Conservation (phyloP, 345 rosid species). For the Rhizophora mangle region DNA sequence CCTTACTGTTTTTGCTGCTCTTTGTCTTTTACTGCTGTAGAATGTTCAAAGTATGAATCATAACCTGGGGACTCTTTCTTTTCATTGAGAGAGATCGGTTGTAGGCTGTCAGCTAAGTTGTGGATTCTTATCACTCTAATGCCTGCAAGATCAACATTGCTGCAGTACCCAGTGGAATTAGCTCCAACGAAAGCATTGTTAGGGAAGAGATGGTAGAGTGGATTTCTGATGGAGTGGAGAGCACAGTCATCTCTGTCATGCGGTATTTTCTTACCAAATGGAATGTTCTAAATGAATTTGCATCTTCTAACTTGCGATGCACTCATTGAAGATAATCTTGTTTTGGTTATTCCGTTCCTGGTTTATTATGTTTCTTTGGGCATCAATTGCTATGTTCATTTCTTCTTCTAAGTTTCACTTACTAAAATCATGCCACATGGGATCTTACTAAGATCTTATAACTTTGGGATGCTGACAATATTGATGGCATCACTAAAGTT, state of each 20-base stretch:
- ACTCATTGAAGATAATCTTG: slow-evolving; percentile 64
- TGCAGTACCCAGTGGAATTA: slow-evolving; percentile 56
- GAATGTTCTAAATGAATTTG: slow-evolving; percentile 30
- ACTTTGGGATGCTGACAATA: slow-evolving; percentile 60
- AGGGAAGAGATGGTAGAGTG: slow-evolving; percentile 52
- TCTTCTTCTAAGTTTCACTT: slow-evolving; percentile 21
- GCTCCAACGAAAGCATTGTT: slow-evolving; percentile 39
- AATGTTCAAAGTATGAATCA: not conserved
- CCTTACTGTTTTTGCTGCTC: not conserved
- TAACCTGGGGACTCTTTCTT: not conserved
- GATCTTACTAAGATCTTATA: slow-evolving; percentile 58
- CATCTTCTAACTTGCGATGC: not conserved
- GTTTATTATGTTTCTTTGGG: slow-evolving; percentile 43
- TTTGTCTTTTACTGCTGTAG: not conserved
- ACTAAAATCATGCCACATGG: slow-evolving; percentile 45
- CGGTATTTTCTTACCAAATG: slow-evolving; percentile 63
- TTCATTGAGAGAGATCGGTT: not conserved
- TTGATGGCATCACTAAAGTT: slow-evolving; percentile 62
- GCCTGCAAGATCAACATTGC: slow-evolving; percentile 11
- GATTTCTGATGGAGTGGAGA: slow-evolving; percentile 80
- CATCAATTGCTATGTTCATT: slow-evolving; percentile 4
- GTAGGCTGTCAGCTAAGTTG: not conserved
- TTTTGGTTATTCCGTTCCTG: slow-evolving; percentile 74
- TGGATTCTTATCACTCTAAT: not conserved
- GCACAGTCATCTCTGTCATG: slow-evolving; percentile 51